Base-by-base conservation (phyloP, 306 rosid genomes). In the Quercus suber region DNA sequence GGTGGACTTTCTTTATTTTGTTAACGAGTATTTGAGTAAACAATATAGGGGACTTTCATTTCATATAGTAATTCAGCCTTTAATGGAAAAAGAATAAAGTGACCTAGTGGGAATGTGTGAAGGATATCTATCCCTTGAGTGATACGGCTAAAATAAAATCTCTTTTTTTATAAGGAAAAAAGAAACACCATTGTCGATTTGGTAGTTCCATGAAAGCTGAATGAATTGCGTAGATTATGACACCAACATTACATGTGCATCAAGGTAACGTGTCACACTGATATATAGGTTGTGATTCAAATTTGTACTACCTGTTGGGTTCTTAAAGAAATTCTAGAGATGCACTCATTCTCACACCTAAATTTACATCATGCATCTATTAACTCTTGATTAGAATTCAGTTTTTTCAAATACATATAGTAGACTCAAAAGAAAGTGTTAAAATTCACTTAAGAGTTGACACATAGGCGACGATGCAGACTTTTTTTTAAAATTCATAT, bases 161-260 rank as follows among this genome's bases (percentile, higher is more conserved):
- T 3, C 27, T 25, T 60, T 25, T 21, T 21, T 4, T 49, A 11
- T 11, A 49, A 13, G 17, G 53, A 3, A 49, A 45, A 49, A 49
- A 49, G 1, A 49, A 65, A 18, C 23, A 20, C 25, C 28, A 13
- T 3, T 21, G 18, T 49, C 37, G 55, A 53, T 56, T 2, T 30
- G 27, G 13, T 59, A n/a, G 28, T 30, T 14, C 31, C 20, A 18
- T 8, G 15, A 3, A 68, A 35, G 15, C 5, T 55, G 18, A 14
- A 20, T 25, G 60, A 55, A 77, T 31, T 58, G 71, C 73, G 69
- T 73, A 79, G 31, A 61, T 63, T 37, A 55, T 79, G 89, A 86
- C 79, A 61, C 80, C 78, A 85, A 85, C 88, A 85, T 74, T 78
- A 74, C 92, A 87, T 87, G 92, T 85, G 94, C 87, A 79, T 7